Percentiles rank a stretch among this genome's conserved stretches.
Evolutionary conservation across 495 filamentous ascomycete species (phyloP).

Genomic region (Aspergillus sparsus): DNA sequence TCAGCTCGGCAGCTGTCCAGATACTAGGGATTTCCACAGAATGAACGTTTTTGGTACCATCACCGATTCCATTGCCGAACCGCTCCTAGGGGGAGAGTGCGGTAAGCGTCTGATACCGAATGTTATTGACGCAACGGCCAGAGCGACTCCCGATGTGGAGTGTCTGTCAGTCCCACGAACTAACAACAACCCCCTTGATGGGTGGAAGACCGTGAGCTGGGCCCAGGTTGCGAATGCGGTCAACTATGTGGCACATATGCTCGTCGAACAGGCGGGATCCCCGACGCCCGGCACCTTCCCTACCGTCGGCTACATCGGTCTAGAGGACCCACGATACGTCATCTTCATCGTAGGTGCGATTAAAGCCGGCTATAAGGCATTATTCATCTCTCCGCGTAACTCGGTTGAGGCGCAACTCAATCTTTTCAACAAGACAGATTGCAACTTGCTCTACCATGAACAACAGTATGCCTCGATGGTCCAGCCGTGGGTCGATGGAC

Average conservation of each 20-base stretch:
- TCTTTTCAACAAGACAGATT: slow-evolving; percentile 37
- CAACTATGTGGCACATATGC: slow-evolving; percentile 43
- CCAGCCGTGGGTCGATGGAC: slow-evolving; percentile 24
- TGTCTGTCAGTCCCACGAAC: slow-evolving; percentile 21
- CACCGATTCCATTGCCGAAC: not conserved
- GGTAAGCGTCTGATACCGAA: slow-evolving; percentile 23
- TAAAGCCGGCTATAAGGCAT: slow-evolving; percentile 33
- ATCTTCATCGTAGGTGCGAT: slow-evolving; percentile 40
- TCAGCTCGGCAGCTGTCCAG: not conserved
- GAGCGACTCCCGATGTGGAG: slow-evolving; percentile 19
- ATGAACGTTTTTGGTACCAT: slow-evolving; percentile 14
- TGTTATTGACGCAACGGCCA: slow-evolving; percentile 23
- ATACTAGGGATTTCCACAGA: not conserved
- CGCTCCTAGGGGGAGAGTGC: slow-evolving; percentile 19
- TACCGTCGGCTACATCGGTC: slow-evolving; percentile 43
- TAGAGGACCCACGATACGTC: slow-evolving; percentile 37
- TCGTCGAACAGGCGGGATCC: slow-evolving; percentile 34
- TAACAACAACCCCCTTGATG: slow-evolving; percentile 21
- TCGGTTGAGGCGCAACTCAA: slow-evolving; percentile 38
- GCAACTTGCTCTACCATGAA: slow-evolving; percentile 34
- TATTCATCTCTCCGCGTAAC: slow-evolving; percentile 45
- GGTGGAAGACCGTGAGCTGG: slow-evolving; percentile 30
- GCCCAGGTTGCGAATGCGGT: slow-evolving; percentile 38
- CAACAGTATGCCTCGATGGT: slow-evolving; percentile 10
- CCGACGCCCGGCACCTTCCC: slow-evolving; percentile 19